Conservation (phyloP, 164 flowering plant species). For the Cinnamomum micranthum region DNA sequence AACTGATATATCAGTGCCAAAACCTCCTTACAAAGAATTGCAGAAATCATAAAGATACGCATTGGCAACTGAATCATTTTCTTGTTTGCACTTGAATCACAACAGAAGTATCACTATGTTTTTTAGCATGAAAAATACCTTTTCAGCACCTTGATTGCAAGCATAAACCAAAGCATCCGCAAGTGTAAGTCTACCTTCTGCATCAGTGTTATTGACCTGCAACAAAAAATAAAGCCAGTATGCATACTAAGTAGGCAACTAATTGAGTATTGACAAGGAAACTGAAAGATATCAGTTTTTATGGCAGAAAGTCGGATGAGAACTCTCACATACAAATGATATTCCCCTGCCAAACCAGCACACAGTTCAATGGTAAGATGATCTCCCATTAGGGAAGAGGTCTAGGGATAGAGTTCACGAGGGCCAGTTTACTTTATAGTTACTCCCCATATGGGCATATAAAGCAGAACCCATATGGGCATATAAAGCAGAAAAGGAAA, state of each 20-base stretch:
- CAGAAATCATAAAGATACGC: background rate
- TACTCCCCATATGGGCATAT: no score
- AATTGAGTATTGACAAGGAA: background rate
- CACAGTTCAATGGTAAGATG: no score
- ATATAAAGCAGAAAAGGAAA: no score
- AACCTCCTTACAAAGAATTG: background rate
- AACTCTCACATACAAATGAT: background rate
- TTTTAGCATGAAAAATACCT: constrained; percentile 41
- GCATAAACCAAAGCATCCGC: constrained; percentile 98
- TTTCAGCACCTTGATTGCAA: constrained; percentile 93
- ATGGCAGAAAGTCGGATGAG: background rate
- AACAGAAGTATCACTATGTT: background rate
- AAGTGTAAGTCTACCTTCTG: constrained; percentile 96
- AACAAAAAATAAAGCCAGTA: background rate
- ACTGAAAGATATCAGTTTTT: background rate
- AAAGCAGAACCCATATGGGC: no score
- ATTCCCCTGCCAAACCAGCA: no score
- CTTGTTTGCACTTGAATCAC: background rate
- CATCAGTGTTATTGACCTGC: constrained; percentile 96
- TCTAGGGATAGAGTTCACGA: no score
- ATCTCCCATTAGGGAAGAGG: no score
- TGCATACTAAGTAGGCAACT: background rate
- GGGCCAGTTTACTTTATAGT: no score
- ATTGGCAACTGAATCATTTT: background rate
- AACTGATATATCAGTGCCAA: background rate